Evolutionary conservation across 768 basidiomycete genomes (phyloP).

Genomic region (Naganishia vaughanmartiniae): DNA sequence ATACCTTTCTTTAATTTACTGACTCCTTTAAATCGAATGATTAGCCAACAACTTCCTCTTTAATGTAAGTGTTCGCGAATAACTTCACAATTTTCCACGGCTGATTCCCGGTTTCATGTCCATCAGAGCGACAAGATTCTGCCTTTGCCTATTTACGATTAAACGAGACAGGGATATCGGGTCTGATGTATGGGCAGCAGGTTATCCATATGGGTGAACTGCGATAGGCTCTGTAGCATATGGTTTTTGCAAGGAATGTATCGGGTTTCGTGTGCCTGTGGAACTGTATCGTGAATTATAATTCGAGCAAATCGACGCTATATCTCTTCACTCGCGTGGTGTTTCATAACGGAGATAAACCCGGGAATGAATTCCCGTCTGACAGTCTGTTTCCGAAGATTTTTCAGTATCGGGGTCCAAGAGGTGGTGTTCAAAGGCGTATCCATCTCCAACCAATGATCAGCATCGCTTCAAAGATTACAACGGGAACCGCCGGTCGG

Average conservation of each 20-base stretch:
- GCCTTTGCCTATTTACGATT: slow-evolving; percentile 51
- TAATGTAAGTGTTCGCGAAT: slow-evolving; percentile 55
- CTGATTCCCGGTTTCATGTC: neutral
- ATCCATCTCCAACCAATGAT: no score
- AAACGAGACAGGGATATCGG: neutral
- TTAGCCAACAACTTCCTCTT: slow-evolving; percentile 85
- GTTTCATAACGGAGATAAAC: no score
- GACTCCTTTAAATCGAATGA: neutral
- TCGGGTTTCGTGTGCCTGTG: neutral
- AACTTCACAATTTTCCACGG: neutral
- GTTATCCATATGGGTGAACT: neutral
- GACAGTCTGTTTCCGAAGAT: no score
- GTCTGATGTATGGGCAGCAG: neutral
- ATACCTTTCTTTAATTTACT: neutral
- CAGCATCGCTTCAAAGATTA: neutral
- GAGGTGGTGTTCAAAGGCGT: no score
- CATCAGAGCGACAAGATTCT: slow-evolving; percentile 59
- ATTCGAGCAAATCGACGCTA: no score
- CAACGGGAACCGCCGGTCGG: neutral
- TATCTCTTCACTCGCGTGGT: no score
- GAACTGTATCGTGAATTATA: no score
- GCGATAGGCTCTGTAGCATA: neutral
- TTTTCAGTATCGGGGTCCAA: no score
- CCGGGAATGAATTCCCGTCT: no score
- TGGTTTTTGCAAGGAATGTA: neutral